Evolutionary conservation across 2,329 filamentous ascomycete genomes (phyloP).

Genomic region (Fusarium subglutinans): DNA sequence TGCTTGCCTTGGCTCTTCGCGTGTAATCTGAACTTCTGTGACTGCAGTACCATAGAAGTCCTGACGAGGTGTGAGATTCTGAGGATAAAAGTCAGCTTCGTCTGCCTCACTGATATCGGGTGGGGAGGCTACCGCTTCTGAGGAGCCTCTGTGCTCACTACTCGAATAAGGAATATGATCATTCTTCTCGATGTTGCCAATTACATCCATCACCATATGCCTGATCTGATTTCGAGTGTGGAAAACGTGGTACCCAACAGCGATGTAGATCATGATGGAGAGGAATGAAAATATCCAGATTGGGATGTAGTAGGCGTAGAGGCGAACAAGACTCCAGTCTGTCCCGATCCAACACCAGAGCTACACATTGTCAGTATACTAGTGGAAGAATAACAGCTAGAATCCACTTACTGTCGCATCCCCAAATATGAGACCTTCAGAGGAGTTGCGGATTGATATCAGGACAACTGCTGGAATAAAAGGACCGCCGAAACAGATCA

Average conservation of each 20-base stretch:
- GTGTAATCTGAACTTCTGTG: slow-evolving; percentile 59
- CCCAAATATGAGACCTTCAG: slow-evolving; percentile 59
- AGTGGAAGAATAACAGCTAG: fast-evolving
- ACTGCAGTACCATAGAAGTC: slow-evolving; percentile 58
- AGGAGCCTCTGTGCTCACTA: slow-evolving; percentile 45
- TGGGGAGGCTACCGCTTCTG: slow-evolving; percentile 46
- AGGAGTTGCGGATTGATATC: slow-evolving; percentile 62
- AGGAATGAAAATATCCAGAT: slow-evolving; percentile 68
- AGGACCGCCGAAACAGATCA: slow-evolving; percentile 76
- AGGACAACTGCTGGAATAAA: slow-evolving; percentile 72
- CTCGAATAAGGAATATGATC: slow-evolving; percentile 34
- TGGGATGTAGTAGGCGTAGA: slow-evolving; percentile 68
- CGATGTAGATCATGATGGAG: slow-evolving; percentile 64
- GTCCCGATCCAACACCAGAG: slow-evolving; percentile 70
- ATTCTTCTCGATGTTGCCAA: slow-evolving; percentile 34
- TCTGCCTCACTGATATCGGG: background rate
- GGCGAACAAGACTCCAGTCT: slow-evolving; percentile 63
- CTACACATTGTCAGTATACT: slow-evolving; percentile 46
- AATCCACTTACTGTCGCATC: slow-evolving; percentile 60
- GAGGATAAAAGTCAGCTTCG: slow-evolving; percentile 22
- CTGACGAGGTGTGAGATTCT: slow-evolving; percentile 43
- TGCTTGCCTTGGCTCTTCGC: slow-evolving; percentile 35
- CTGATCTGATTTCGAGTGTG: slow-evolving; percentile 65
- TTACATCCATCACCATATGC: slow-evolving; percentile 51
- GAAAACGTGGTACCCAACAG: slow-evolving; percentile 68